Base-by-base conservation (phyloP, 441 rosid species). In the Lepidium campestre region DNA sequence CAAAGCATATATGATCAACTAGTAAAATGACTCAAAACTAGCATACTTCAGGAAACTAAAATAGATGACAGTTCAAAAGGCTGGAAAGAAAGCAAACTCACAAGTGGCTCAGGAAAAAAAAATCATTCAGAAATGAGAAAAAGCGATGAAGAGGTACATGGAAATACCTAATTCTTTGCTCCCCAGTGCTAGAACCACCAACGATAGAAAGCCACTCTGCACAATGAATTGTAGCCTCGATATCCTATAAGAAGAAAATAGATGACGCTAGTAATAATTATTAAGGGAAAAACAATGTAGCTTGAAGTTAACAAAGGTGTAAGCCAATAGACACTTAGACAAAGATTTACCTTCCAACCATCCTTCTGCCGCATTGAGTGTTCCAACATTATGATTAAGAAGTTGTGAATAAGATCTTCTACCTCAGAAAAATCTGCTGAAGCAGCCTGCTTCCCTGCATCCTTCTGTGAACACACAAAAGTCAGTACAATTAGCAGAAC, bases 201-300 rank as follows among this genome's bases (percentile, higher is more conserved):
- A 90, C 89, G 13, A 96, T 93, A 76, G 97, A 93, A 68, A 96
- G 96, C 98, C 99, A 93, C 73, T 96, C 99, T 48, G 98, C 99
- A 91, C 99, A 96, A 83, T 96, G 99, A 83, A 96, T 89, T 65
- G 99, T 83, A 60, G 98, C 97, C 82, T 96, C 99, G 83, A 91
- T 86, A 76, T 96, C 99, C 99, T 96, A 97, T 71, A 81, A 73
- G 68, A 80, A 49, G 69, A 37, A 82, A 56, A 60, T 37, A 65
- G 56, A 74, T 42, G 67, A 60, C 60, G 49, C 58, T 60, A 70
- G 57, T 64, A 67, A 68, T 39, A 44, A 56, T 37, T 29, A 34
- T 41, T 57, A 23, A 29, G 34, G 34, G 34, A 29, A 69, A 67
- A 66, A 48, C 25, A 55, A 67, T 39, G 64, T 19, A 73, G 49